Evolutionary conservation across 73 alveolate species (phyloP).

Genomic region (Paramecium pentaurelia): DNA sequence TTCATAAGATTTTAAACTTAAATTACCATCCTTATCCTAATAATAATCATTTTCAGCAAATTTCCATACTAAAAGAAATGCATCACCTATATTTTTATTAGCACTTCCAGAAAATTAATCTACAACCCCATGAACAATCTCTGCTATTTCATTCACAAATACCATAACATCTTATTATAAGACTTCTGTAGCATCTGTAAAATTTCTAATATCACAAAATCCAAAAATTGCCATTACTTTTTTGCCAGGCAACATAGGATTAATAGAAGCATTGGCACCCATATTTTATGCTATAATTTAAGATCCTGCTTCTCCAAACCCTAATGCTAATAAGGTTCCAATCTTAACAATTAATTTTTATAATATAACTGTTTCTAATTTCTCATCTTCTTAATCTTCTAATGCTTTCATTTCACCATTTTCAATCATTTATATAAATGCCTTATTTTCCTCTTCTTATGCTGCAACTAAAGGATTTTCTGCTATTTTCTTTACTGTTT

Average conservation of each 20-base stretch:
- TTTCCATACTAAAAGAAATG: conserved; percentile 94
- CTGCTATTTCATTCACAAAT: conserved; percentile 94
- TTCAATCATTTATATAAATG: conserved; percentile 45
- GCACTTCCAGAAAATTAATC: conserved; percentile 96
- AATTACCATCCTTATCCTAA: conserved; percentile 55
- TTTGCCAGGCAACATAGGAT: conserved; percentile 87
- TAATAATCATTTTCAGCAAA: conserved; percentile 66
- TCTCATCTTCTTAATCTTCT: conserved; percentile 52
- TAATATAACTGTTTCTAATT: conserved; percentile 58
- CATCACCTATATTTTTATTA: conserved; percentile 99
- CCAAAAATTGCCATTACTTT: conserved; percentile 86
- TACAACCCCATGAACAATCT: conserved; percentile 91
- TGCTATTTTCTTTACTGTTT: conserved; percentile 90
- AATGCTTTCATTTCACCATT: conserved; percentile 42
- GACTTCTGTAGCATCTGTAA: conserved; percentile 87
- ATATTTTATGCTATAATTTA: conserved; percentile 80
- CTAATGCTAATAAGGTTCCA: conserved; percentile 80
- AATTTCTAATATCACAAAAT: conserved; percentile 86
- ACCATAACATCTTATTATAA: conserved; percentile 90
- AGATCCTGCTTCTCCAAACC: conserved; percentile 91
- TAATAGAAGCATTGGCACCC: conserved; percentile 61
- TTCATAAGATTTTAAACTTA: conserved; percentile 61
- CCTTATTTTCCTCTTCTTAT: conserved; percentile 83
- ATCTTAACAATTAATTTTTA: conserved; percentile 73
- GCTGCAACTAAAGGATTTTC: conserved; percentile 94